A percentile compares a stretch with the other conserved stretches of the same genome.
phyloP scores from a whole-genome alignment of 257 asterid species.

The Petunia axillaris region DNA sequence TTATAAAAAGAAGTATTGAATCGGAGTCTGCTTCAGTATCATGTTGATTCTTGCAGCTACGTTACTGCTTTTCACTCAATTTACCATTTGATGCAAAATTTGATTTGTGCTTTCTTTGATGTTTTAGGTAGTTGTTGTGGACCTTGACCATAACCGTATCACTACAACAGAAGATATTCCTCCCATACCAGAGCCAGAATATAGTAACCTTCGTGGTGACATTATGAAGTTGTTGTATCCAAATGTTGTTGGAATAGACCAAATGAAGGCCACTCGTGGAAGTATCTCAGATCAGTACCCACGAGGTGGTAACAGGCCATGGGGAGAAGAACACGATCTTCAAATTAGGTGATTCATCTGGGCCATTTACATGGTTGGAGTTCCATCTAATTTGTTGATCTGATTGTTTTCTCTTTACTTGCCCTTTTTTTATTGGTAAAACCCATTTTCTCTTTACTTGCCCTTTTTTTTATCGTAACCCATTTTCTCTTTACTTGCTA shows the following conservation, averaged over 20 bases:
- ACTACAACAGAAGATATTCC: conserved; percentile 96
- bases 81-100: not conserved
- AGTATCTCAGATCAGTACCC: conserved; percentile 41
- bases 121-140: conserved; percentile 91
- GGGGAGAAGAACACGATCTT: conserved; percentile 89
- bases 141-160: conserved; percentile 87
- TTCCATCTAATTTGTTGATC: conserved; percentile 28
- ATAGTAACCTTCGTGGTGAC: conserved; percentile 75
- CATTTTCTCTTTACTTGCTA: too few relatives aligned
- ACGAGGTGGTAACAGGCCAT: conserved; percentile 62
- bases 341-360: conserved; percentile 71
- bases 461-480: too few relatives aligned
- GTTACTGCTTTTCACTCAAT: not conserved
- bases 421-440: too few relatives aligned
- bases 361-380: conserved; percentile 25
- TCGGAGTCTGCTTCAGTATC: conserved; percentile 9
- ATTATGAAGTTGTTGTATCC: conserved; percentile 73
- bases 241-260: conserved; percentile 87
- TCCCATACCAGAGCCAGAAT: conserved; percentile 89
- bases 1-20: not conserved
- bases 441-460: too few relatives aligned
- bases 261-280: conserved; percentile 62
- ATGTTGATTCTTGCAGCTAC: conserved; percentile 20
- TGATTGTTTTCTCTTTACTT: conserved; percentile 6
- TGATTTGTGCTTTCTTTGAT: conserved; percentile 24